Evolutionary conservation across 2,329 filamentous ascomycete genomes (phyloP), one percentile per base, ranked within the genome.

Genomic region (Ceratocystis huliohia): DNA sequence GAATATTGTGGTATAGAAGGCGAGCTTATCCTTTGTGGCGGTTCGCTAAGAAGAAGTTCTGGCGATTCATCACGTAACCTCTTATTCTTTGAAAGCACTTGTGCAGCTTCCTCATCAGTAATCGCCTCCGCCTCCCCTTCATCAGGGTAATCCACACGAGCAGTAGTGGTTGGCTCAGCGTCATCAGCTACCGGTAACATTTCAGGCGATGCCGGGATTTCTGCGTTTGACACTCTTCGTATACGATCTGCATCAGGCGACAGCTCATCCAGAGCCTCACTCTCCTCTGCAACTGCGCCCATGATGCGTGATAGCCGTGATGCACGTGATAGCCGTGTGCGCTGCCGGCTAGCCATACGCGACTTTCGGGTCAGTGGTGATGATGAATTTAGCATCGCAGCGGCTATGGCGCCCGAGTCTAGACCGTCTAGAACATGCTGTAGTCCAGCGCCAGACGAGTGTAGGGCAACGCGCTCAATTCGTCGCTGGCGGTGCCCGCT

Each of bases 401-500:
- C 13, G 74, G 75, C 13, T 69, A 74, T 71, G 69, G 68, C 22
- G 70, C 72, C 65, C 66, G 63, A 71, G 67, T 69, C 71, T 22
- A 69, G 72, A 15, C 72, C 71, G 25, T 71, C 70, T 0, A 80
- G 65, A 0, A 76, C 73, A 65, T 76, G 73, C 57, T 80, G 78
- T 17, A 83, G 71, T n/a, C 76, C 75, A 0, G 75, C 73, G 25
- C 76, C 79, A 2, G 76, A 79, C 1, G 74, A 75, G 6, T 77
- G 68, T 1, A 74, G 74, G 73, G 74, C 44, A 41, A 41, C 37
- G 15, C 72, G 73, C 15, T 81, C 71, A 2, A 72, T 75, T 30
- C 78, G 76, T 62, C 81, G 74, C 25, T 37, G 56, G 7, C 77
- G 78, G n/a, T 56, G 57, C 1, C 82, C 83, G 69, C 81, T 84